Evolutionary conservation across 1,284 basidiomycete genomes (phyloP).

Genomic region (Sphagnurus paluster): DNA sequence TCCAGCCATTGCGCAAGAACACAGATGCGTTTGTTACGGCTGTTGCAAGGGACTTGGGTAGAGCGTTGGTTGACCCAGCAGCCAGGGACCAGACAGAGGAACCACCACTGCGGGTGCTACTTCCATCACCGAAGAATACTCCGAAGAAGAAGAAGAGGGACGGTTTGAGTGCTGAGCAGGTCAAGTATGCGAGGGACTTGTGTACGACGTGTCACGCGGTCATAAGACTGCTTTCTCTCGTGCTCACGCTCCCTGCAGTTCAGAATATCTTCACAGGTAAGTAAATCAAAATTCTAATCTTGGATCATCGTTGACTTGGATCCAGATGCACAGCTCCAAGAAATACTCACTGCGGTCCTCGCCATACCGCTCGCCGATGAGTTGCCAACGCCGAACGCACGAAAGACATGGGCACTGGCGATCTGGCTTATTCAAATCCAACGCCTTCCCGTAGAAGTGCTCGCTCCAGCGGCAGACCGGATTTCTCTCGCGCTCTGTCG

Average conservation of each 20-base stretch:
- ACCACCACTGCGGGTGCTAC: constrained; percentile 28
- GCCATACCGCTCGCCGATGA: constrained; percentile 66
- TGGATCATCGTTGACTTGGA: too few relatives aligned
- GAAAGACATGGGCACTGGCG: constrained; percentile 77
- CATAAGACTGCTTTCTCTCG: constrained; percentile 58
- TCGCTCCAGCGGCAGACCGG: constrained; percentile 57
- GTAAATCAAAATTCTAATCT: constrained; percentile 25
- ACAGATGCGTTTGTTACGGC: constrained; percentile 48
- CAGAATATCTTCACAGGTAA: constrained; percentile 62
- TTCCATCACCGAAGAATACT: constrained; percentile 48
- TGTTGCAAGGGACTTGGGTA: constrained; percentile 61
- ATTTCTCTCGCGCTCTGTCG: constrained; percentile 70
- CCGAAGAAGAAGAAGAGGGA: constrained; percentile 59
- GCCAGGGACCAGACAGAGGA: constrained; percentile 31
- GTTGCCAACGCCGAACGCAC: constrained; percentile 74
- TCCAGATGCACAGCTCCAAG: constrained; percentile 56
- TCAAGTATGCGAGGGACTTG: constrained; percentile 74
- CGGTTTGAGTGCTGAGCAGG: constrained; percentile 73
- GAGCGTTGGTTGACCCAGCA: constrained; percentile 60
- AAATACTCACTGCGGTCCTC: constrained; percentile 61
- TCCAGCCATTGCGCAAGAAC: constrained; percentile 63
- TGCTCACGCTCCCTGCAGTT: constrained; percentile 60
- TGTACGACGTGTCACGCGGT: constrained; percentile 69
- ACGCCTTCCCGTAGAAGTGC: constrained; percentile 59
- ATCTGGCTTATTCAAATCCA: constrained; percentile 73